Evolutionary conservation across 179 eudicot species (phyloP).

Genomic region (Beta lomatogona): DNA sequence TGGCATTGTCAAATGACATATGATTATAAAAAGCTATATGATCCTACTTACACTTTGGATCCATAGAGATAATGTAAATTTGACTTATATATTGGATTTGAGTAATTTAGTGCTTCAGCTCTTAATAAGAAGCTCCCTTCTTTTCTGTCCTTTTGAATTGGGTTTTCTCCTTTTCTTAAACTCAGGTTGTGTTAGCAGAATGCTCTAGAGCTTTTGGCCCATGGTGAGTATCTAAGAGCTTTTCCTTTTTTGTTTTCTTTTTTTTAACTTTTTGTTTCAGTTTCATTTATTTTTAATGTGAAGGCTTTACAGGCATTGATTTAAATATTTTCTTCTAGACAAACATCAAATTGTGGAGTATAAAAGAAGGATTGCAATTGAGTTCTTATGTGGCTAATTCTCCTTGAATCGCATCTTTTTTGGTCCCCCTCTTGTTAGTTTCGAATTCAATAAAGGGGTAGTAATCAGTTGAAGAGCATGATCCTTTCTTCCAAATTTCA

Average conservation of each 20-base stretch:
- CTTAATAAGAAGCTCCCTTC: neutral
- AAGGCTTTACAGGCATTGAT: too few species aligned
- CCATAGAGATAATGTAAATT: neutral
- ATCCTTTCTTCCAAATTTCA: neutral
- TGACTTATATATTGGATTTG: neutral
- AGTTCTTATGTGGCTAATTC: neutral
- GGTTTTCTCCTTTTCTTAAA: constrained; percentile 14
- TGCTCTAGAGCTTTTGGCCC: constrained; percentile 96
- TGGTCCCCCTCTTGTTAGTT: neutral
- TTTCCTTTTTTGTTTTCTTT: neutral
- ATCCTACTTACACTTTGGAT: neutral
- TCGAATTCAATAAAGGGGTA: neutral
- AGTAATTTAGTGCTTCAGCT: neutral
- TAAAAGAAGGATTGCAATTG: neutral
- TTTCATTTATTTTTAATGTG: neutral
- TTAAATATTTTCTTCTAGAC: too few species aligned
- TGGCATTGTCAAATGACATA: neutral
- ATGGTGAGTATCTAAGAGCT: constrained; percentile 58
- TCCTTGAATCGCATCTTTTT: neutral
- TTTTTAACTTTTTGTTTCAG: neutral
- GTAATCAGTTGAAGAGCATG: neutral
- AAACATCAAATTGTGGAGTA: neutral
- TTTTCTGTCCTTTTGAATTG: neutral
- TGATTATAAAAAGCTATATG: neutral
- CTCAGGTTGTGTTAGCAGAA: constrained; percentile 91